Evolutionary conservation across 2,329 filamentous ascomycete genomes (phyloP).

Genomic region (Coniochaeta sp.): DNA sequence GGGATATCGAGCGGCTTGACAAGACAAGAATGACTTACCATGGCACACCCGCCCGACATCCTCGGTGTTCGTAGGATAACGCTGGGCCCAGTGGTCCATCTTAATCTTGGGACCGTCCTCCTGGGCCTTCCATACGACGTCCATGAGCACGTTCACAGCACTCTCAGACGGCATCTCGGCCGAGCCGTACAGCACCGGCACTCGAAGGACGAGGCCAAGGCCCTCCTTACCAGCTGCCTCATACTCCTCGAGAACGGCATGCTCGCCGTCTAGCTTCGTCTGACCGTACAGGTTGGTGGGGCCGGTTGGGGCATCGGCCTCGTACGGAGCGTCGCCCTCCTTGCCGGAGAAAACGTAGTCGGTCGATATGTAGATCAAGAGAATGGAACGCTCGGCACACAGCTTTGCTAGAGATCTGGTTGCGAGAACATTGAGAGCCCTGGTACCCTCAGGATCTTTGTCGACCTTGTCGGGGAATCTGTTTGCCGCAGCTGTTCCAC

Average conservation of each 20-base stretch:
- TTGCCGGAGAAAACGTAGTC: constrained; percentile 73
- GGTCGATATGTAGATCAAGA: constrained; percentile 74
- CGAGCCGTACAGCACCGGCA: constrained; percentile 80
- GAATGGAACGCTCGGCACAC: constrained; percentile 52
- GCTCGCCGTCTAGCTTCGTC: constrained; percentile 54
- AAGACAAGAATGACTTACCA: constrained; percentile 37
- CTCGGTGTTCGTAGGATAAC: constrained; percentile 84
- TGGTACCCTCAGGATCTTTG: constrained; percentile 67
- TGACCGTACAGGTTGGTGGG: constrained; percentile 72
- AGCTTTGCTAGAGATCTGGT: constrained; percentile 58
- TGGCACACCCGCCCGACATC: constrained; percentile 75
- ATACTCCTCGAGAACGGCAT: constrained; percentile 59
- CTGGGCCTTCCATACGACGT: constrained; percentile 67
- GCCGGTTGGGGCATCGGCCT: constrained; percentile 50
- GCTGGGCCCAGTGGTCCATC: constrained; percentile 81
- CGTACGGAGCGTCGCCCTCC: constrained; percentile 78
- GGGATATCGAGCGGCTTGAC: neutral
- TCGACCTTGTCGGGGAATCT: constrained; percentile 83
- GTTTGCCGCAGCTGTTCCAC: constrained; percentile 66
- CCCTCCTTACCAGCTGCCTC: constrained; percentile 38
- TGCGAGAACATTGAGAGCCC: constrained; percentile 66
- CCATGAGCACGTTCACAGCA: constrained; percentile 75
- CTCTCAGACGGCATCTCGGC: constrained; percentile 66
- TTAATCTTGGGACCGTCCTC: constrained; percentile 53
- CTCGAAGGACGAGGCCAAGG: constrained; percentile 63